Evolutionary conservation across 768 basidiomycete genomes (phyloP).

Genomic region (Lactifluus piperatus): DNA sequence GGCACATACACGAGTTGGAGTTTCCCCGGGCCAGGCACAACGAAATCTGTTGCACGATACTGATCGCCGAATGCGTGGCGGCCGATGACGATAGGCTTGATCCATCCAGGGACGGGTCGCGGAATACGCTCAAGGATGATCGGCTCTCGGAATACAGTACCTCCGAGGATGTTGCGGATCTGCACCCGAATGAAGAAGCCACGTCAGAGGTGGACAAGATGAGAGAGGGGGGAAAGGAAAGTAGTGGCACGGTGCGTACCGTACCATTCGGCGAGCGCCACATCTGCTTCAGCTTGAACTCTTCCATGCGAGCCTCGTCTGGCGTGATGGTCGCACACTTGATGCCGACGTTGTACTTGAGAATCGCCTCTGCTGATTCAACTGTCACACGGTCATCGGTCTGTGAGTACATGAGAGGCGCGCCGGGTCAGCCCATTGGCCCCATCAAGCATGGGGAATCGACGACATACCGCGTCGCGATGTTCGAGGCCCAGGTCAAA

Average conservation of each 20-base stretch:
- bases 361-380: conserved; percentile 91
- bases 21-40: conserved; percentile 89
- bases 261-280: conserved; percentile 97
- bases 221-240: background rate
- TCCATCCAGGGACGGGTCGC: conserved; percentile 93
- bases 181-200: conserved; percentile 22
- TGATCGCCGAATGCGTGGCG: conserved; percentile 93
- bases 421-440: background rate
- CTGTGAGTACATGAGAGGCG: conserved; percentile 30
- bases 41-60: conserved; percentile 91
- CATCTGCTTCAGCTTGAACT: conserved; percentile 99
- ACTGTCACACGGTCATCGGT: conserved; percentile 91
- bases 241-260: conserved; percentile 33
- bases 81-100: conserved; percentile 70
- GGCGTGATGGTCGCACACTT: conserved; percentile 99
- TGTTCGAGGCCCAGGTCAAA: conserved; percentile 93
- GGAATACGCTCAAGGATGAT: conserved; percentile 89
- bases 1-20: conserved; percentile 89
- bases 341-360: conserved; percentile 92
- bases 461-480: conserved; percentile 64
- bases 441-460: background rate
- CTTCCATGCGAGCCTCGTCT: conserved; percentile 90
- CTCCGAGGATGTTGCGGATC: conserved; percentile 97
- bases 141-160: conserved; percentile 98
- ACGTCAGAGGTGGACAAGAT: conserved; percentile 7